phyloP scores from a whole-genome alignment of 2,329 filamentous ascomycete species.

The Corinectria fuckeliana region DNA sequence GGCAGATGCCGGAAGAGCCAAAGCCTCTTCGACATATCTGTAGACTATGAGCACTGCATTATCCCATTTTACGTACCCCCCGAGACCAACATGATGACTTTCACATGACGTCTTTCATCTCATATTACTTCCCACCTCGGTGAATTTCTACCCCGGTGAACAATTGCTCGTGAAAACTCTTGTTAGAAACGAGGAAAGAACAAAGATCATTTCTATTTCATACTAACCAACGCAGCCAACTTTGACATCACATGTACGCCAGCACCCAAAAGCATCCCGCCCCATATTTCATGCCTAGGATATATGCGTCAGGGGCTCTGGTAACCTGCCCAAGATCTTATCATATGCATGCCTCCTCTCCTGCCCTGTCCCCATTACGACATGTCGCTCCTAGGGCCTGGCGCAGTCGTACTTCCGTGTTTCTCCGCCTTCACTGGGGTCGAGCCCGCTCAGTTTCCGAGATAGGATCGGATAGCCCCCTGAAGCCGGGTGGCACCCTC shows the following conservation, averaged over 20 bases:
- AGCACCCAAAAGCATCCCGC: constrained; percentile 37
- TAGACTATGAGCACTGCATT: constrained; percentile 37
- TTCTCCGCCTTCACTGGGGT: neutral
- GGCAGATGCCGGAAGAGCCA: too few relatives aligned
- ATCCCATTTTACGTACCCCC: constrained; percentile 14
- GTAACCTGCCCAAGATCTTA: constrained; percentile 18
- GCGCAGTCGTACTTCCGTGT: constrained; percentile 15
- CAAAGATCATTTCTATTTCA: constrained; percentile 41
- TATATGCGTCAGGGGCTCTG: constrained; percentile 18
- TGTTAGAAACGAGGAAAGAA: too few relatives aligned
- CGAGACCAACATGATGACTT: constrained; percentile 14
- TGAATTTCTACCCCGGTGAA: neutral
- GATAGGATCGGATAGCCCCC: constrained; percentile 71
- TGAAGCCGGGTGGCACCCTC: constrained; percentile 87
- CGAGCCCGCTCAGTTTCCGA: constrained; percentile 58
- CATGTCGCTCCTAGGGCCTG: constrained; percentile 15
- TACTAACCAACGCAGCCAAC: constrained; percentile 43
- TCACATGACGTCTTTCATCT: constrained; percentile 8
- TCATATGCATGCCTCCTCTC: constrained; percentile 18
- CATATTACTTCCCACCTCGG: neutral
- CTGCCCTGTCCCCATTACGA: constrained; percentile 18
- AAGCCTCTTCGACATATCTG: constrained; percentile 26
- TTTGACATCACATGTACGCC: constrained; percentile 42
- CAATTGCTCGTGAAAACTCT: constrained; percentile 17
- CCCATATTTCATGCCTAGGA: constrained; percentile 32